Evolutionary conservation across 129 eudicot genomes (phyloP), one percentile per base, ranked within the genome.

Genomic region (Lactuca saligna): DNA sequence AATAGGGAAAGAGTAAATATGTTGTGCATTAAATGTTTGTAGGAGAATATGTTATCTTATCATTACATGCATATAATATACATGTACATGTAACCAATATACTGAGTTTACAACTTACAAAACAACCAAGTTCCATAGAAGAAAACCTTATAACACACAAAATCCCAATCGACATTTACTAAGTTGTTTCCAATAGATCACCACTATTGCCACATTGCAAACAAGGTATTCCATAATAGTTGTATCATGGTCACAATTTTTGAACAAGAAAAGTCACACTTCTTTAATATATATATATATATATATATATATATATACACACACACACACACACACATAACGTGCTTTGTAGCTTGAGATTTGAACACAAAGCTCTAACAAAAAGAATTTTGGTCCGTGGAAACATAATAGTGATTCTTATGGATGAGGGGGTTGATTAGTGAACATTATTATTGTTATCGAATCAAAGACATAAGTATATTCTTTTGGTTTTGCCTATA

Each of bases 101-200:
- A 49, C 8, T 16, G 5, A 34, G 48, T n/a, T 41, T 66, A 66
- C 39, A 51, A 37, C 66, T 33, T 66, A 9, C 13, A 6, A 34
- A 50, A 66, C 60, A 5, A 50, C 16, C 49, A 51, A 12, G n/a
- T 66, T 15, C 34, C 54, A 63, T 20, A 17, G 3, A 66, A 14
- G 33, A 50, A 7, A 13, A 66, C 57, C 48, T 33, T n/a, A 51
- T 32, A 25, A n/a, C 16, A 66, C 34, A 49, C n/a, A 68, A 33
- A 68, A 55, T 31, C 54, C 54, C 6, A 7, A 49, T 67, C 15
- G 17, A 68, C 54, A 32, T 68, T 35, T 54, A 68, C 71, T 5
- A 15, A 10, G 34, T 67, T 67, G 17, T 53, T 54, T 68, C 15
- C 17, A 20, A 10, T 38, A 54, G 39, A 68, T 68, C 61, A 50